Evolutionary conservation across 2,329 filamentous ascomycete species (phyloP).

Genomic region (Ascochyta lentis): DNA sequence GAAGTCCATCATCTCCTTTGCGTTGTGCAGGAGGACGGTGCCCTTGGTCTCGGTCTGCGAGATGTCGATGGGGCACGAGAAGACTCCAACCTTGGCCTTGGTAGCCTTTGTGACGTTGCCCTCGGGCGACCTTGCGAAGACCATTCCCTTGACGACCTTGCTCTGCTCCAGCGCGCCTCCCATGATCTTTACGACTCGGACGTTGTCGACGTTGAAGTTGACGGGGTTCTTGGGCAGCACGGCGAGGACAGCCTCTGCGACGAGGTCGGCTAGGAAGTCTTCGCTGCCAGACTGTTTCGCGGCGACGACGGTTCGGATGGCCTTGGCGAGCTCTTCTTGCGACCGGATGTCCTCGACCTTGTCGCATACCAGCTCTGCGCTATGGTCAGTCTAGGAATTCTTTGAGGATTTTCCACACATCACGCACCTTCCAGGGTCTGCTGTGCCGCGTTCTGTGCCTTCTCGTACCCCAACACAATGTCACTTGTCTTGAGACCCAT

Average conservation of each 20-base stretch:
- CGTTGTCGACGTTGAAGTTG: constrained; percentile 99
- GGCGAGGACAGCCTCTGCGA: constrained; percentile 82
- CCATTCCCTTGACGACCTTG: constrained; percentile 95
- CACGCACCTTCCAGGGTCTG: constrained; percentile 75
- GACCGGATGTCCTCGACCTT: constrained; percentile 85
- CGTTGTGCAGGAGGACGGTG: constrained; percentile 94
- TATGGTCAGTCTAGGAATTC: constrained; percentile 23
- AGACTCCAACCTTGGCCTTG: constrained; percentile 96
- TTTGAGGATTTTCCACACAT: not conserved
- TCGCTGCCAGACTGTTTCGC: constrained; percentile 97
- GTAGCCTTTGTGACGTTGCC: constrained; percentile 85
- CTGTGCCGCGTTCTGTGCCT: constrained; percentile 87
- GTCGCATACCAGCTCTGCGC: constrained; percentile 80
- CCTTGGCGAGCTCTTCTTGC: constrained; percentile 87
- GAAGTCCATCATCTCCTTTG: constrained; percentile 98
- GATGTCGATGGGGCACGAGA: constrained; percentile 93
- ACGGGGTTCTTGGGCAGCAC: constrained; percentile 93
- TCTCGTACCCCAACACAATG: constrained; percentile 94
- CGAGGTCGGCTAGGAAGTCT: constrained; percentile 83
- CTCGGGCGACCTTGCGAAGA: constrained; percentile 95
- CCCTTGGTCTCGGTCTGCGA: constrained; percentile 99
- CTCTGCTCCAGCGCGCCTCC: constrained; percentile 94
- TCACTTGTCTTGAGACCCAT: constrained; percentile 99
- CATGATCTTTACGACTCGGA: constrained; percentile 99
- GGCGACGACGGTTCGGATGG: constrained; percentile 90